Evolutionary conservation across 2,329 filamentous ascomycete genomes (phyloP).

Genomic region (Taxawa tesnikishii): DNA sequence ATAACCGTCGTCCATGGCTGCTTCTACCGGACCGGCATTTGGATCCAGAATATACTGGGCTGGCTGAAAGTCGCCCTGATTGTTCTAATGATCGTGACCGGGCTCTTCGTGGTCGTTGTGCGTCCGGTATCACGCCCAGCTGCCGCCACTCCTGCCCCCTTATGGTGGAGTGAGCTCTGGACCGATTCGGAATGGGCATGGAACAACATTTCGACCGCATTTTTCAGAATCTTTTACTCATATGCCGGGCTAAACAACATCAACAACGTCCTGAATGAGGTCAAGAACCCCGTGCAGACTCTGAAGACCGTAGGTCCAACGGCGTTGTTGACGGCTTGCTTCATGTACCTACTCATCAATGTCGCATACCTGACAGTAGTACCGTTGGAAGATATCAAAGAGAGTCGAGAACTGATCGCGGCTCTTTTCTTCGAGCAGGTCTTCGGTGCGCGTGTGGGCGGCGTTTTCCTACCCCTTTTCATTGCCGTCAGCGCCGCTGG

Average conservation of each 20-base stretch:
- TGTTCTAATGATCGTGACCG: conserved; percentile 25
- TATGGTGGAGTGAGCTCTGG: conserved; percentile 10
- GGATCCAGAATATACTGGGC: conserved; percentile 25
- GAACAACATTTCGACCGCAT: conserved; percentile 51
- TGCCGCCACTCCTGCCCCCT: conserved; percentile 3
- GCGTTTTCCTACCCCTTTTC: conserved; percentile 46
- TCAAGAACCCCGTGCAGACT: conserved; percentile 55
- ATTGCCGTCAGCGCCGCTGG: conserved; percentile 57
- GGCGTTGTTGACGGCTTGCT: conserved; percentile 48
- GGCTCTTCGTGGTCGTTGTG: conserved; percentile 22
- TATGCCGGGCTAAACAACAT: conserved; percentile 55
- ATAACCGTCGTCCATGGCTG: conserved; percentile 26
- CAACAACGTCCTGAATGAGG: conserved; percentile 61
- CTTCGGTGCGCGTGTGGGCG: conserved; percentile 48
- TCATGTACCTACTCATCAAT: conserved; percentile 57
- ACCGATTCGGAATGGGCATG: conserved; percentile 41
- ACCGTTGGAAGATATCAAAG: conserved; percentile 53
- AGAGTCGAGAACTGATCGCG: conserved; percentile 54
- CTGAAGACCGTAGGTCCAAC: conserved; percentile 49
- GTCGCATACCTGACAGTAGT: conserved; percentile 53
- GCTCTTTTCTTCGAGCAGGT: conserved; percentile 54
- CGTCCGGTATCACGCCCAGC: conserved; percentile 7
- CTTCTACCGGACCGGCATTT: conserved; percentile 22
- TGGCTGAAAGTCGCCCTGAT: conserved; percentile 27
- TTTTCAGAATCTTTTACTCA: conserved; percentile 58